These are phyloP conservation scores for Peronospora farinosa DNA, from an alignment of 352 stramenopile genomes.

Conservation along the genomic window DNA sequence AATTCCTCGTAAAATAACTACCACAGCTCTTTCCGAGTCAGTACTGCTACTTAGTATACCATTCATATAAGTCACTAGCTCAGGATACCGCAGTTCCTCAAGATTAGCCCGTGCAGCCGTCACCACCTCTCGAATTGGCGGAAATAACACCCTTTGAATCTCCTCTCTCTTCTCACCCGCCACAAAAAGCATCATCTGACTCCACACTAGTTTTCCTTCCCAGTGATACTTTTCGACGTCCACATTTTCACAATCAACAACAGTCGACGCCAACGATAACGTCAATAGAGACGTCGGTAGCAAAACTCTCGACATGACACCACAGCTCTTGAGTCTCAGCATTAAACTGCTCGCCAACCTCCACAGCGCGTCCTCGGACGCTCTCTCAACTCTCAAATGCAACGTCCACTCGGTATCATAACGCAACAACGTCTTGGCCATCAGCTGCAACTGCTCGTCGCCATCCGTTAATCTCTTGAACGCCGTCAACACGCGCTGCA, in stretches of 20 bases:
- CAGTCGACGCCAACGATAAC: slow-evolving; percentile 18
- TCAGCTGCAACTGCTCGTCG: slow-evolving; percentile 10
- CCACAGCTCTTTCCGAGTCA: slow-evolving; percentile 18
- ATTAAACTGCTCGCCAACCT: slow-evolving; percentile 36
- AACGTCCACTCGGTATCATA: slow-evolving; percentile 31
- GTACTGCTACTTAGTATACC: slow-evolving; percentile 30
- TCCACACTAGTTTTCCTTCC: slow-evolving; percentile 23
- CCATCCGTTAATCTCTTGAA: slow-evolving; percentile 23
- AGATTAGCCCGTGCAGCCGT: not conserved
- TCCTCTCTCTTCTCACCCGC: slow-evolving; percentile 8
- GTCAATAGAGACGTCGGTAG: slow-evolving; percentile 15
- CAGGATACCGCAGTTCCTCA: slow-evolving; percentile 27
- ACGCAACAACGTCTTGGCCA: slow-evolving; percentile 16
- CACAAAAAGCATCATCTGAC: slow-evolving; percentile 17
- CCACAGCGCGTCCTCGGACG: slow-evolving; percentile 40
- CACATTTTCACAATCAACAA: slow-evolving; percentile 2
- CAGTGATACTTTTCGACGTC: slow-evolving; percentile 21
- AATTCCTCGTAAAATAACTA: slow-evolving; percentile 64
- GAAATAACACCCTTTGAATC: slow-evolving; percentile 28
- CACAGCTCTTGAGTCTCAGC: slow-evolving; percentile 42
- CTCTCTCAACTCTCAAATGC: slow-evolving; percentile 26
- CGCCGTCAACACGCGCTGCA: slow-evolving; percentile 35
- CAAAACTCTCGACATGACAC: slow-evolving; percentile 27
- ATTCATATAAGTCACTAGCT: slow-evolving; percentile 31
- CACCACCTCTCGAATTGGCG: slow-evolving; percentile 1